Base-by-base conservation (phyloP, 106 monocot genomes). In the Dactylorhiza incarnata region DNA sequence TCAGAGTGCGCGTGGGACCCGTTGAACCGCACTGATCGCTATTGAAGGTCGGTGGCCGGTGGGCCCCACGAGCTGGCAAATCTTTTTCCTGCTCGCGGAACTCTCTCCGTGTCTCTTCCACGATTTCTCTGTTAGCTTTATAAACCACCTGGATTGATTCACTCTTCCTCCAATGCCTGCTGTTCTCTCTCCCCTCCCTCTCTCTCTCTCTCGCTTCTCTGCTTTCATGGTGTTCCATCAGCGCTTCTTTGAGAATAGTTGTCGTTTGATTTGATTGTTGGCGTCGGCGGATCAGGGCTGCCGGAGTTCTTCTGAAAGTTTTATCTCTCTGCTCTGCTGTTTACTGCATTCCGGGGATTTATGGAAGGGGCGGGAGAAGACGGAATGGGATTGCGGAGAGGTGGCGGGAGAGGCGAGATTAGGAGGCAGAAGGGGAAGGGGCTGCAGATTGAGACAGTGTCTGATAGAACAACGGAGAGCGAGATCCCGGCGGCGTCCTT, bases 361-460 rank as follows among this genome's bases (percentile, higher is more conserved):
- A 53, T 74, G 74, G 74, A 55, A 55, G 54, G 54, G 54, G 26
- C 26, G 54, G 43, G 37, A 43, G n/a, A 74, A 16, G 54, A 24
- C 74, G 17, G 54, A 4, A 14, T 29, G 29, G 37, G 53, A 11
- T 46, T 16, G 52, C 74, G 55, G 5, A 74, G 74, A 55, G 74
- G 43, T 7, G 53, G 6, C 12, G 15, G 26, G 16, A 54, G 74
- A 52, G 54, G 37, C 5, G 54, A 52, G 10, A 16, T n/a, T 5
- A 29, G 37, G 49, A 68, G 48, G n/a, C 72, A 48, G 72, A 72
- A 72, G 16, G 72, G 49, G 4, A 72, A 72, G 72, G 72, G 49
- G 23, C 17, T 19, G 23, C 72, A 72, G 10, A 14, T 72, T 49
- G 49, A 49, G 49, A 72, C 22, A 12, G 22, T 23, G 44, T 10